Evolutionary conservation across 164 flowering plant species (phyloP).

Genomic region (Echeveria elegans): DNA sequence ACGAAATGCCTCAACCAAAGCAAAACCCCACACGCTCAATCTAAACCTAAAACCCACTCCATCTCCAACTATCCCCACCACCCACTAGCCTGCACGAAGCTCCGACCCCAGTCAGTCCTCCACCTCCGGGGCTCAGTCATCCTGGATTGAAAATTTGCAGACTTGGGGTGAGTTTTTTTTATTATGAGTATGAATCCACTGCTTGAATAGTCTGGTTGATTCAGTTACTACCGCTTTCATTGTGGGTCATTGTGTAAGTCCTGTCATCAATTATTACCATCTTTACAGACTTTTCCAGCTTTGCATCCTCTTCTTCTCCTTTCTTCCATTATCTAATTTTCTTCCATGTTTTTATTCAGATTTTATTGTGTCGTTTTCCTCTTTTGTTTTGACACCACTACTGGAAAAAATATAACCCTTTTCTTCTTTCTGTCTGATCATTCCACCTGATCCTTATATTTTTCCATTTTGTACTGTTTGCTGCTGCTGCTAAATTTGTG

Average conservation of each 20-base stretch:
- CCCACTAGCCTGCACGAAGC: neutral
- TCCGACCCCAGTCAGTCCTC: neutral
- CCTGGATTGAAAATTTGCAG: too few relatives aligned
- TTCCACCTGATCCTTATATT: neutral
- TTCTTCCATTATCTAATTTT: slow-evolving; percentile 13
- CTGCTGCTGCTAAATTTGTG: neutral
- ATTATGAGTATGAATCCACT: neutral
- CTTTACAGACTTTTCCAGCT: neutral
- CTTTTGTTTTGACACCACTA: neutral
- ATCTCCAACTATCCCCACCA: neutral
- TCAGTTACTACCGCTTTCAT: neutral
- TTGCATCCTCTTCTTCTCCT: slow-evolving; percentile 9
- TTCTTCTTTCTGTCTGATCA: neutral
- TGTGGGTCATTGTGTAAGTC: slow-evolving; percentile 8
- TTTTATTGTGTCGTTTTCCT: neutral
- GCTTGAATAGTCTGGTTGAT: neutral
- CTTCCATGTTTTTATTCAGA: slow-evolving; percentile 10
- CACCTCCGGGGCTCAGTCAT: neutral
- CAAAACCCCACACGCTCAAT: neutral
- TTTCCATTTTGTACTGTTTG: slow-evolving; percentile 3
- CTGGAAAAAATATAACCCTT: neutral
- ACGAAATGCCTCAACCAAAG: neutral
- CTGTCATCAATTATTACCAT: slow-evolving; percentile 16
- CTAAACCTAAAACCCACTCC: neutral
- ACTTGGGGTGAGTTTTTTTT: too few relatives aligned